Conservation (phyloP, 495 filamentous ascomycete genomes). For the Cenococcum geophilum region DNA sequence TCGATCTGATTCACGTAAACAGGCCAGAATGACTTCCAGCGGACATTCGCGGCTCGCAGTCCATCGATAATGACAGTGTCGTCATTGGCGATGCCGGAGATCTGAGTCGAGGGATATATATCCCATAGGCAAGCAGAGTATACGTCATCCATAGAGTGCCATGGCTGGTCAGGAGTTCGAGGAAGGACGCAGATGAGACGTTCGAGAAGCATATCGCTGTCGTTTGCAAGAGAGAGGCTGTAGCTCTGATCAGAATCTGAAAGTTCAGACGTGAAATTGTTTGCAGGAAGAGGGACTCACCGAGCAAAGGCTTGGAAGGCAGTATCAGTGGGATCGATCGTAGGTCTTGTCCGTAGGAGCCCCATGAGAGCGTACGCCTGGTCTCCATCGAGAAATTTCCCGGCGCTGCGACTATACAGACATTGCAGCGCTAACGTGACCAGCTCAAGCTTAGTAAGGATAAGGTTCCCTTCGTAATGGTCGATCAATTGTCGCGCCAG, state of each 20-base stretch:
- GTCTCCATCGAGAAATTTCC: conserved; percentile 36
- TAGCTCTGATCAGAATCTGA: no score
- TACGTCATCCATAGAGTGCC: conserved; percentile 36
- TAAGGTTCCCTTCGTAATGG: conserved; percentile 39
- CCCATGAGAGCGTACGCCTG: conserved; percentile 47
- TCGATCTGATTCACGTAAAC: conserved; percentile 18
- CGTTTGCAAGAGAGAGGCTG: conserved; percentile 44
- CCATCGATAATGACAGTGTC: conserved; percentile 43
- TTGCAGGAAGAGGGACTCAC: no score
- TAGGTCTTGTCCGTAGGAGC: conserved; percentile 39
- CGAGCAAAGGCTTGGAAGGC: conserved; percentile 46
- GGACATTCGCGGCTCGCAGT: conserved; percentile 33
- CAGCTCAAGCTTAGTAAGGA: conserved; percentile 40
- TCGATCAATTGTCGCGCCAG: conserved; percentile 34
- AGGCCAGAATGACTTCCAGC: conserved; percentile 37
- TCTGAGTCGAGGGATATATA: conserved; percentile 41
- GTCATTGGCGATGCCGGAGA: conserved; percentile 39
- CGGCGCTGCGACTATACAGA: conserved; percentile 13
- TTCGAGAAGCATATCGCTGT: conserved; percentile 42
- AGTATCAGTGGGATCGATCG: conserved; percentile 36
- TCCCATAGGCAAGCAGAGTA: conserved; percentile 42
- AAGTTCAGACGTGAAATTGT: no score
- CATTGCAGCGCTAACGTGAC: conserved; percentile 33
- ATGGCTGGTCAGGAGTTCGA: conserved; percentile 22
- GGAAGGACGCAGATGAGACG: conserved; percentile 42